Percentiles rank a stretch among this genome's conserved stretches.
Conservation (phyloP, 2,329 filamentous ascomycete species). For the Stagonosporopsis chrysanthemi region DNA sequence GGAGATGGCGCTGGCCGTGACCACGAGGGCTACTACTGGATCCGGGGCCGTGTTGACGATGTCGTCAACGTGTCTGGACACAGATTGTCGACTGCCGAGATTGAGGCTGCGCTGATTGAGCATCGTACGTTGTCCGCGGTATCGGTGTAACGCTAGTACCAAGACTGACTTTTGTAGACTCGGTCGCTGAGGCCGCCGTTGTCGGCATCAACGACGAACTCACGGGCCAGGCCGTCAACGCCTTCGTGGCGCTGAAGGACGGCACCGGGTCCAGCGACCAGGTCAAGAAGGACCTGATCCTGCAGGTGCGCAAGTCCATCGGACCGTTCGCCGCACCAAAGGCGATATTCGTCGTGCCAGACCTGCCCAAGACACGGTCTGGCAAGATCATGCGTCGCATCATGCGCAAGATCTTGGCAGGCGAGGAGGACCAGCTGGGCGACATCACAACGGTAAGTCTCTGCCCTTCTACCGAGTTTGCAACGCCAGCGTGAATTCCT, state of each 20-base stretch:
- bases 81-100: conserved; percentile 94
- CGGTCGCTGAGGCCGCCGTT: conserved; percentile 92
- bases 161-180: conserved; percentile 53
- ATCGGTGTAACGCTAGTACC: neutral
- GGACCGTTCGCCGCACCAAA: conserved; percentile 97
- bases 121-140: conserved; percentile 69
- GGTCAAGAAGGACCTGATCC: conserved; percentile 89
- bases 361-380: conserved; percentile 95
- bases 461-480: conserved; percentile 10
- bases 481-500: conserved; percentile 1
- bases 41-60: conserved; percentile 96
- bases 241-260: conserved; percentile 93
- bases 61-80: conserved; percentile 98
- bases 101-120: conserved; percentile 95
- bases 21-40: conserved; percentile 99
- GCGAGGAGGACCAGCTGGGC: conserved; percentile 95
- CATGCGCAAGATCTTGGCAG: conserved; percentile 93
- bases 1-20: conserved; percentile 95
- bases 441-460: conserved; percentile 85
- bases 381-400: conserved; percentile 99
- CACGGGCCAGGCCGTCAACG: conserved; percentile 95
- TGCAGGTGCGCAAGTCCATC: conserved; percentile 96
- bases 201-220: conserved; percentile 93
- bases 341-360: conserved; percentile 86
- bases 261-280: conserved; percentile 77